Evolutionary conservation across 495 filamentous ascomycete species (phyloP), one percentile per base, ranked within the genome.

Genomic region (Podospora australis): DNA sequence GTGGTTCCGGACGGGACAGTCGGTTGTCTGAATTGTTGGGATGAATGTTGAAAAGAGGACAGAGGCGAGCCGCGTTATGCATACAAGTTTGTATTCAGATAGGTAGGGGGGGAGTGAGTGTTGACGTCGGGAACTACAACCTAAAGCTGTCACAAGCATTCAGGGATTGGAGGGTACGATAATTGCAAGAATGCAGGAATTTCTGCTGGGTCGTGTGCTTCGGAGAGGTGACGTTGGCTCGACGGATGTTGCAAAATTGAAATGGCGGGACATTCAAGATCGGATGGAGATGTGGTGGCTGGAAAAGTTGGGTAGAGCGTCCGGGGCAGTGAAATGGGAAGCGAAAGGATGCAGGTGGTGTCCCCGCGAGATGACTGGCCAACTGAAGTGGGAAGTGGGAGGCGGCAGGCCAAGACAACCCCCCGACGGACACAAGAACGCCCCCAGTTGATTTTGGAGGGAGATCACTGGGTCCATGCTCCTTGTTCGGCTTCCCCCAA

Each of bases 141-240:
- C 30, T 39, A 23, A 24, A 48, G 11, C 10, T 44, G 19, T 23
- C 23, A 32, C 10, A 44, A 13, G 28, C 44, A 26, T 22, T 46
- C 25, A 17, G 26, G 20, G 46, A 30, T 28, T 29, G 26, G 32
- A 24, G 14, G 21, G 40, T 54, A 52, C 29, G 52, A 54, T 63
- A 56, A 54, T 53, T 40, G 52, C 49, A 56, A 58, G 39, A 57
- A 63, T 63, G 55, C 48, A 56, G 44, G 41, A 55, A 53, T 57
- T 55, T 57, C 25, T 38, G 43, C 34, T 19, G 30, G 39, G 32
- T 55, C 38, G 45, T 26, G 52, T 55, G 49, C 39, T 40, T 44
- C 30, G 44, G 42, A 38, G 17, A 41, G 44, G 57, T 54, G 47
- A 41, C 46, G 48, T 30, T 55, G 48, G 14, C 41, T 30, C 24